Evolutionary conservation across 148 eudicot species (phyloP), one percentile per base, ranked within the genome.

Genomic region (Camellia japonica): DNA sequence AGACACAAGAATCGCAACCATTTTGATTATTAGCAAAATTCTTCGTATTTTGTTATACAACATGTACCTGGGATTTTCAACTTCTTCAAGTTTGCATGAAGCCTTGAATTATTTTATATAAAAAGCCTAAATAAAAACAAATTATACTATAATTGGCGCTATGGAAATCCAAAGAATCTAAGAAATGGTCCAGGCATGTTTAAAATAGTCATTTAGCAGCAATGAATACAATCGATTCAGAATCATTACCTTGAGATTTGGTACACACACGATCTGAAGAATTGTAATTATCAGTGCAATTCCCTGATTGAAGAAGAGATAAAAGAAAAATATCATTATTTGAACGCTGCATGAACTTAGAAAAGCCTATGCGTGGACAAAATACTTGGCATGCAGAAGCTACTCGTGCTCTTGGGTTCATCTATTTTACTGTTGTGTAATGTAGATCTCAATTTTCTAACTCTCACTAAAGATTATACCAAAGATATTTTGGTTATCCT

Each of bases 231-330:
- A 68, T 7, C 23, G 38, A 14, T n/a, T 66, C 70, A 23, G 59
- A 68, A 56, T 61, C 18, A 65, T 82, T 86, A 94, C 98, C 98
- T 94, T 94, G 78, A 94, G 97, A 85, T 94, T 94, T 78, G 98
- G 98, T 74, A 94, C 86, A 42, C 85, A 91, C 15, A 94, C 92
- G 69, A 94, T 87, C 80, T 94, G 98, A 67, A 92, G 90, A 66
- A 92, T 96, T 42, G 98, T 92, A 64, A 90, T 87, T 79, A 94
- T 92, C 87, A 94, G 80, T 43, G 96, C 87, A 80, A 94, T 92
- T 64, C 98, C 97, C 98, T 94, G 91, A 46, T 77, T 46, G 60
- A 77, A 61, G 42, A 79, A 80, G 44, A 70, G 42, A 43, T 15
- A 74, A 74, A 68, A 76, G 56, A 73, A 18, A 76, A 44, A 55